Base-by-base conservation (phyloP, 2,329 filamentous ascomycete genomes). In the Hymenoscyphus infarciens region DNA sequence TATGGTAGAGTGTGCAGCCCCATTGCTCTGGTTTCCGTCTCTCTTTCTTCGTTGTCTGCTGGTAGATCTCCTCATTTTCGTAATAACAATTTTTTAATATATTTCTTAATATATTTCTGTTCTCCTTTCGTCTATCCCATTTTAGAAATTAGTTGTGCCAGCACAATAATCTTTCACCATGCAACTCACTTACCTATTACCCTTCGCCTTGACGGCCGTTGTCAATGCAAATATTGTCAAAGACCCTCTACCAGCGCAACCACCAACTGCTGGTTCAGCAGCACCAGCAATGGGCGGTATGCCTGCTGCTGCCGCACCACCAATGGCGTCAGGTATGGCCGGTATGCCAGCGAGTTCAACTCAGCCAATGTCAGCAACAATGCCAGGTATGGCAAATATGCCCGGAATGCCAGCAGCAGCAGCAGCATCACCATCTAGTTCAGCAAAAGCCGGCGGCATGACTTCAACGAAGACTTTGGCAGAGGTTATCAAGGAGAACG, bases 171-270 rank as follows among this genome's bases (percentile, higher is more conserved):
- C 27, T 15, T 55, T 29, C 33, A 58, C 22, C 25, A 64, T 62
- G 63, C 57, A 61, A 22, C 19, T 62, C 60, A 56, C 57, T 29
- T 57, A 56, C 33, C 49, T 64, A 22, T 6, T 54, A 33, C 25
- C 59, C 10, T 19, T 58, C 19, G 60, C 60, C 31, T 25, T 64
- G 52, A 60, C 57, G 27, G 56, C 53, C 6, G 53, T 33, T 22
- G 54, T 33, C 25, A 27, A 54, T 13, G 53, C 56, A 31, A 38
- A 54, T 22, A 59, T 39, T 22, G 29, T 64, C 4, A 57, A 42
- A 19, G 59, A 64, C 29, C 59, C 52, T 16, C 25, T 64, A 8
- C 42, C 39, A n/a, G 3, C 8, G 39, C 4, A 4, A 8, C 16
- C n/a, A 22, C 7, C n/a, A n/a, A 42, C 39, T 6, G 15, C 39